phyloP scores from a whole-genome alignment of 2,329 filamentous ascomycete genomes.

The Mariannaea sp. region DNA sequence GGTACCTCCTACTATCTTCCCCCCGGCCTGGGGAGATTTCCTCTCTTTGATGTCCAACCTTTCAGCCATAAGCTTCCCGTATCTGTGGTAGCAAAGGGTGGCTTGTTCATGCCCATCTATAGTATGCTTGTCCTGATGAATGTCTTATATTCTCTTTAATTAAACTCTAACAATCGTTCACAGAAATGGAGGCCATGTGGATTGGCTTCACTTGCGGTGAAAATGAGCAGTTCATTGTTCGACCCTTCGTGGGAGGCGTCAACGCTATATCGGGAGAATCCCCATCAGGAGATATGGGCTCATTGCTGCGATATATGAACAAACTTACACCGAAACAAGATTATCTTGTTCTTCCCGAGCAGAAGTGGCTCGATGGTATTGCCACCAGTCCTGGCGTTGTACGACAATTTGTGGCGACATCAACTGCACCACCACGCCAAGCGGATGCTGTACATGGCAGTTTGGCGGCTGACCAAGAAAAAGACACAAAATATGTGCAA shows the following conservation, averaged over 20 bases:
- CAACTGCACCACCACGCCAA: not conserved
- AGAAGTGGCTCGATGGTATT: conserved; percentile 1
- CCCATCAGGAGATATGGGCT: too few species aligned
- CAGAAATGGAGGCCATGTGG: not conserved
- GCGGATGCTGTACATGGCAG: too few species aligned
- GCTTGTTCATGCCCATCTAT: conserved; percentile 6
- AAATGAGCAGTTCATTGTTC: not conserved
- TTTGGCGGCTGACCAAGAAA: not conserved
- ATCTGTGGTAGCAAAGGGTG: not conserved
- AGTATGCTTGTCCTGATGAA: too few species aligned
- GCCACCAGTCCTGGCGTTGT: not conserved
- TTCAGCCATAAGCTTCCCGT: not conserved
- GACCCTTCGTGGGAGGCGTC: conserved; percentile 1
- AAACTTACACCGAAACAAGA: not conserved
- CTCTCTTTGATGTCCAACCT: not conserved
- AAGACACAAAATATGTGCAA: too few species aligned
- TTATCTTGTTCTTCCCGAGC: not conserved
- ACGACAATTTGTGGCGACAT: conserved; percentile 5
- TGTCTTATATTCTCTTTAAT: too few species aligned
- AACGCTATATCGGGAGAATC: conserved; percentile 1
- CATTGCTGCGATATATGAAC: not conserved
- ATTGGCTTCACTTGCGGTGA: not conserved
- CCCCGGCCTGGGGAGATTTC: not conserved
- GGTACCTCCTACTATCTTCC: not conserved
- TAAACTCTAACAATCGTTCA: too few species aligned